Base-by-base conservation (phyloP, 805 yeast genomes). In the Candida endomychidarum region DNA sequence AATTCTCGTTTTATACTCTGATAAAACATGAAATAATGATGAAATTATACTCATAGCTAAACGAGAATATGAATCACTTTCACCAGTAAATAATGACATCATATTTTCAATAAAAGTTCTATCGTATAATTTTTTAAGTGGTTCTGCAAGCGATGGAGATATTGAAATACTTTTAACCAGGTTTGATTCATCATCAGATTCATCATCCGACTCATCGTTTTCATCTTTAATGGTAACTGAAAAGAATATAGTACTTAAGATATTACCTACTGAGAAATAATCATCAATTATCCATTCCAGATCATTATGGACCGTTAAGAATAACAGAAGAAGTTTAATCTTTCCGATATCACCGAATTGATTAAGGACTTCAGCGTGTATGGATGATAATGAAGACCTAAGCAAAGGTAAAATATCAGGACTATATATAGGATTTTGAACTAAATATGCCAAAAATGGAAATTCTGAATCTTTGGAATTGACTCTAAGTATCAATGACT, bases 11-110 rank as follows among this genome's bases (percentile, higher is more conserved):
- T 65, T 68, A 25, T 59, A 47, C 1, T 54, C 46, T 2, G 77
- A 75, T 24, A 60, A 55, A n/a, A 74, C 38, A 20, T 53, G 51
- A 14, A 73, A 53, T 33, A 75, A 50, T 3, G 67, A 41, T 34
- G 65, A 37, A 36, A 57, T 16, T 43, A 57, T 38, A 43, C 43
- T 26, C 26, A 50, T 40, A 1, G 63, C 58, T 4, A 42, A 25
- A 2, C 27, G 35, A 1, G 42, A 22, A 11, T 37, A 23, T 11
- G 37, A 30, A 16, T 41, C 35, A 6, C 14, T 12, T 15, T 16
- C 28, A 6, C 32, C 43, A 5, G 48, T 41, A 34, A 55, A 46
- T 21, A 49, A 23, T 7, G 40, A 23, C 20, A 56, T 47, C 11
- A 53, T 51, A 18, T 46, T 41, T 25, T 50, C 48, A 16, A 62